A percentile compares a stretch with the other conserved stretches of the same genome.
These are phyloP conservation scores for Carallia brachiata DNA, from an alignment of 345 rosid genomes.

Conservation along the genomic window DNA sequence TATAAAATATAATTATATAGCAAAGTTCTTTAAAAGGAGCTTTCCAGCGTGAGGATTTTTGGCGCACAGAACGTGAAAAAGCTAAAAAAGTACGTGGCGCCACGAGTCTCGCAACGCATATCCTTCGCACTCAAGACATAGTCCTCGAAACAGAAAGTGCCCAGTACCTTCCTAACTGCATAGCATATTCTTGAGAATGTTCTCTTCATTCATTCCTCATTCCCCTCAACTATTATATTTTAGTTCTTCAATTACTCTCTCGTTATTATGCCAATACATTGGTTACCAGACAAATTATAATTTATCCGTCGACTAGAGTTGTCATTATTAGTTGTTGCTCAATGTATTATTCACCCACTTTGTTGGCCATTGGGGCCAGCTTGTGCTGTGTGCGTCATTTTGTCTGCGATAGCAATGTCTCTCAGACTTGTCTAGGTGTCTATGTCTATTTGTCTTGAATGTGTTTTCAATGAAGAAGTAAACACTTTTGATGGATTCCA, in stretches of 20 bases:
- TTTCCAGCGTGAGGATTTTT: constrained; percentile 12
- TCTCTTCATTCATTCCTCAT: constrained; percentile 24
- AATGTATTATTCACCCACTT: too few species aligned
- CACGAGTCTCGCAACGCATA: constrained; percentile 34
- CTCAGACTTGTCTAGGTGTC: too few species aligned
- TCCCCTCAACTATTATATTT: neutral
- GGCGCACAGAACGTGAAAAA: neutral
- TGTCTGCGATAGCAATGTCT: too few species aligned
- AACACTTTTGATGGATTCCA: too few species aligned
- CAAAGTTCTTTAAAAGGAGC: neutral
- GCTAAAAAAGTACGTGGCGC: constrained; percentile 43
- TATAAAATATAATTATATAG: too few species aligned
- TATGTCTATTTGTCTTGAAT: too few species aligned
- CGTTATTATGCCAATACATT: too few species aligned
- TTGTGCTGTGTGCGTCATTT: too few species aligned
- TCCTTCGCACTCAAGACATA: neutral
- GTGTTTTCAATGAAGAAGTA: too few species aligned
- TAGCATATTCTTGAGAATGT: constrained; percentile 65
- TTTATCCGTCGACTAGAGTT: neutral
- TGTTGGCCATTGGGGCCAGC: too few species aligned
- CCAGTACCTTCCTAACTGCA: neutral
- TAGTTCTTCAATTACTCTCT: neutral
- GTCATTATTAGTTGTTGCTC: neutral
- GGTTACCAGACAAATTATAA: neutral
- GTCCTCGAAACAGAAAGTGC: neutral